Conservation (phyloP, 2,329 filamentous ascomycete species). For the Didymella pomorum region DNA sequence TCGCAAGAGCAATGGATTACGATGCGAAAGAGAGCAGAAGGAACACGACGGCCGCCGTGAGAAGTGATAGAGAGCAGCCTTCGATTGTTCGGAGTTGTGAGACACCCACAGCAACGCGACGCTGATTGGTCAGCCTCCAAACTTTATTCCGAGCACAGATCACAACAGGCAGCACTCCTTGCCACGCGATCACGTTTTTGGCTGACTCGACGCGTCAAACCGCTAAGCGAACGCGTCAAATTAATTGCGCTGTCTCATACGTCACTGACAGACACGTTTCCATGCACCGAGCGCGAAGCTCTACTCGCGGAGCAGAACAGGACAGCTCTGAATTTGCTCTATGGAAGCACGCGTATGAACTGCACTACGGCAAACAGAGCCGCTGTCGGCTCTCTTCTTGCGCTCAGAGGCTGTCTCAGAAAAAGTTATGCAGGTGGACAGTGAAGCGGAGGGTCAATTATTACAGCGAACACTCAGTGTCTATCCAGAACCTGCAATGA, state of each 20-base stretch:
- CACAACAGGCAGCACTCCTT: conserved; percentile 19
- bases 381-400: not conserved
- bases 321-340: no score
- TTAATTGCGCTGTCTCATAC: not conserved
- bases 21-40: conserved; percentile 21
- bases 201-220: conserved; percentile 12
- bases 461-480: no score
- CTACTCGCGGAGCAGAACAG: not conserved
- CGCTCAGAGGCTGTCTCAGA: no score
- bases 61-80: conserved; percentile 24
- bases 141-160: conserved; percentile 10
- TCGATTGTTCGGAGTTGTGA: conserved; percentile 30
- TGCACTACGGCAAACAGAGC: no score
- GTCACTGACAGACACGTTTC: not conserved
- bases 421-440: no score
- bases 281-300: not conserved
- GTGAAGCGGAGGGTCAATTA: no score
- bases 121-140: conserved; percentile 14
- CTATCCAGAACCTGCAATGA: no score
- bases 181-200: conserved; percentile 20
- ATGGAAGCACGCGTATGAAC: no score
- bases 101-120: conserved; percentile 17
- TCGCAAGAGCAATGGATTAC: conserved; percentile 19
- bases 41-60: conserved; percentile 23
- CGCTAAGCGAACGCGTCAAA: conserved; percentile 2